These are phyloP conservation scores for Sporobolomyces pararoseus DNA, from an alignment of 768 basidiomycete species.

Conservation along the genomic window DNA sequence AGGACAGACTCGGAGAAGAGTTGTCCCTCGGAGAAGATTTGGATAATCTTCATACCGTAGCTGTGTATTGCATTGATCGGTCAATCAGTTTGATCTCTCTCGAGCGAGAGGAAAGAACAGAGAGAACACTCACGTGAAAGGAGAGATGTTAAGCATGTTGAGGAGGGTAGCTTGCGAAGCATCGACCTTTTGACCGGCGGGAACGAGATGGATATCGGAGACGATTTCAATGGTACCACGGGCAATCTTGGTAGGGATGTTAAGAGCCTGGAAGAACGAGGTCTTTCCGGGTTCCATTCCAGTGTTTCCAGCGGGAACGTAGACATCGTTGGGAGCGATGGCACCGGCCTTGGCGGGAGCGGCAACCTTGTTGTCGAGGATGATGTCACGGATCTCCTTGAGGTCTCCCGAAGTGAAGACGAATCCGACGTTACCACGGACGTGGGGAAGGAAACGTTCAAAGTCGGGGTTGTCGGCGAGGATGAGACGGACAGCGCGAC, in stretches of 20 bases:
- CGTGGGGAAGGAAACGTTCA: slow-evolving; percentile 91
- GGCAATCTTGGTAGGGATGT: slow-evolving; percentile 99
- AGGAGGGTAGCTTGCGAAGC: slow-evolving; percentile 94
- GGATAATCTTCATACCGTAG: slow-evolving; percentile 96
- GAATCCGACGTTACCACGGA: slow-evolving; percentile 98
- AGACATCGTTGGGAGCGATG: slow-evolving; percentile 84
- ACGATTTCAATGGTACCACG: slow-evolving; percentile 99
- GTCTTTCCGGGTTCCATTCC: slow-evolving; percentile 99
- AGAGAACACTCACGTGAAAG: slow-evolving; percentile 21
- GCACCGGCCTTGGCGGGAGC: slow-evolving; percentile 99
- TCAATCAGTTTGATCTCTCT: background rate
- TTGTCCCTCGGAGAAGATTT: slow-evolving; percentile 93
- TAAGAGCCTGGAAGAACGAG: slow-evolving; percentile 99
- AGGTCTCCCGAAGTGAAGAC: slow-evolving; percentile 91
- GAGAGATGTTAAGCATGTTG: slow-evolving; percentile 98
- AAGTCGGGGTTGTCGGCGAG: slow-evolving; percentile 85
- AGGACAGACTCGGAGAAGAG: slow-evolving; percentile 83
- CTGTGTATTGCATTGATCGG: slow-evolving; percentile 65
- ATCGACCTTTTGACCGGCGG: slow-evolving; percentile 87
- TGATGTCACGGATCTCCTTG: slow-evolving; percentile 89
- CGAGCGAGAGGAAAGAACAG: background rate
- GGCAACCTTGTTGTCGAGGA: slow-evolving; percentile 94
- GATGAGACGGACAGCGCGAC: slow-evolving; percentile 90
- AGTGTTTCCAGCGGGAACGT: slow-evolving; percentile 91
- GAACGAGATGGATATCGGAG: slow-evolving; percentile 90